phyloP scores from a whole-genome alignment of 1,284 basidiomycete species.

The Ganoderma lucidum region DNA sequence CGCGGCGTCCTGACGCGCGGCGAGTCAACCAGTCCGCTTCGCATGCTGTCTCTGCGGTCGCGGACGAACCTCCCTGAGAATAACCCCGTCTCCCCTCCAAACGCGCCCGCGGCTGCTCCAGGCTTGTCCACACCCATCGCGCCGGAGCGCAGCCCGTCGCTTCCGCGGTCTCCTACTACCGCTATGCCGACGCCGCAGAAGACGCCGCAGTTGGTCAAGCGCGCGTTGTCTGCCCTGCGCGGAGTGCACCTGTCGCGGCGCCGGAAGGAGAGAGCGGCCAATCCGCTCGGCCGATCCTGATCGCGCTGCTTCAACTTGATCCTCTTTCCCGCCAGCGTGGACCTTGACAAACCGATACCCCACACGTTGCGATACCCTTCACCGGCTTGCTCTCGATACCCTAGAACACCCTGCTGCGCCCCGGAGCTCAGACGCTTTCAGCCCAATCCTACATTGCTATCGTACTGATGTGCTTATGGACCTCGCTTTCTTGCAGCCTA shows the following conservation, averaged over 20 bases:
- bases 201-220: not conserved
- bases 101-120: not conserved
- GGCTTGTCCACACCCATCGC: not conserved
- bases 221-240: conserved; percentile 2
- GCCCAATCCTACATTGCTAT: not conserved
- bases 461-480: conserved; percentile 3
- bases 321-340: not conserved
- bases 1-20: not conserved
- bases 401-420: not conserved
- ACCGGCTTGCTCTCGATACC: not conserved
- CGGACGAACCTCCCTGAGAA: not conserved
- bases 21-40: not conserved
- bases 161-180: not conserved
- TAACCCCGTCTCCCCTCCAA: not conserved
- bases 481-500: not conserved
- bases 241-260: not conserved
- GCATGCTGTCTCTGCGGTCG: not conserved
- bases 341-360: not conserved
- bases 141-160: not conserved
- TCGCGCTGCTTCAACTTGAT: not conserved
- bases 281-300: not conserved
- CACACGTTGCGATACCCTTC: not conserved
- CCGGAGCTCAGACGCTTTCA: not conserved
- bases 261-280: not conserved
- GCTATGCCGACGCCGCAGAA: conserved; percentile 1